Base-by-base conservation (phyloP, 2,329 filamentous ascomycete species). In the Penicillium sp. region DNA sequence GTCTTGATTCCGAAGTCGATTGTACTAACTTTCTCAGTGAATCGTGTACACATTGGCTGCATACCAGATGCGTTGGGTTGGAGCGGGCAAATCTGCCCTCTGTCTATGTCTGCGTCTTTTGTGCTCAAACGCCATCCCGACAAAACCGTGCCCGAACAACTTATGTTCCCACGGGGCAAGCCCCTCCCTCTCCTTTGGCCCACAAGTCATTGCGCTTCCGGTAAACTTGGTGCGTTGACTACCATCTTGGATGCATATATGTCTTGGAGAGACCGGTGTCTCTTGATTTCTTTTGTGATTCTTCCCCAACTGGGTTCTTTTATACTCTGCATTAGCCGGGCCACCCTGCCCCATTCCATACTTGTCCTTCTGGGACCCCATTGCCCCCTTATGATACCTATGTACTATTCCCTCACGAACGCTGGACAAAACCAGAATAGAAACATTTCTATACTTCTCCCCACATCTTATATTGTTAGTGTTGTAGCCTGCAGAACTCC, bases 11-110 rank as follows among this genome's bases (percentile, higher is more conserved):
- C 44, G 49, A 44, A 26, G 11, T 44, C n/a, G 14, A 35, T 51
- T 51, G 22, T 59, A 32, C 54, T 62, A 39, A 61, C 53, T 26
- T 10, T 47, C 53, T 24, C 59, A 81, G 85, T 71, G 81, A 84
- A 68, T 82, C 81, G 24, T 87, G 84, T 72, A 81, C 76, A n/a
- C 84, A 85, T 62, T 87, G 82, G 81, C 74, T 84, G 31, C 85
- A 87, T 64, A 80, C 81, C 32, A 76, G 76, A 53, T 87, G 85
- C 62, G 77, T 85, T 22, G 82, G 83, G 2, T 69, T 85, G 16
- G 78, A 80, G 54, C 69, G 74, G 18, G 74, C 76, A 37, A 78
- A 76, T 51, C 70, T 81, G 22, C 71, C 76, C 10, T 76, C 77
- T 1, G 71, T 79, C 31, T 82, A 81, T 61, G 75, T 81, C 13